Evolutionary conservation across 2,329 filamentous ascomycete species (phyloP).

Genomic region (Tolypocladium paradoxum): DNA sequence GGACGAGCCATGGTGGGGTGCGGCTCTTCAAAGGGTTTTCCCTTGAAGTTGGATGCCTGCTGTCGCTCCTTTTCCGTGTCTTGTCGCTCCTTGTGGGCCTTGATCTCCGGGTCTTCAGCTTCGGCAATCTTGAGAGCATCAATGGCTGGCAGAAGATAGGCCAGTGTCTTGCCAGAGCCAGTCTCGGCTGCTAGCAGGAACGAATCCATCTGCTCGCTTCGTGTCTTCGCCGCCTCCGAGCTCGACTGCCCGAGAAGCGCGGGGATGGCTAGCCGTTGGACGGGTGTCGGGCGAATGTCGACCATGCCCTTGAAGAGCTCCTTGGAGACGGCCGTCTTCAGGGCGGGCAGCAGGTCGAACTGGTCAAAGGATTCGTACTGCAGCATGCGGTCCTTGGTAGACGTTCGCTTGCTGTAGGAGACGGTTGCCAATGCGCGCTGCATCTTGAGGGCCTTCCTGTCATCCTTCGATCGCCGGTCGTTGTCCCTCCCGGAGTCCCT

Average conservation of each 20-base stretch:
- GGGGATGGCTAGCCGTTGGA: conserved; percentile 83
- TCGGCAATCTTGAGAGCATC: conserved; percentile 77
- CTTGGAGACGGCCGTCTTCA: conserved; percentile 59
- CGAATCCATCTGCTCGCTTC: conserved; percentile 29
- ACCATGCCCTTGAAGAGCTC: conserved; percentile 67
- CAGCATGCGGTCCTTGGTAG: conserved; percentile 44
- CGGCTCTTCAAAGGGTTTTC: conserved; percentile 56
- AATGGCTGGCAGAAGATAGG: conserved; percentile 77
- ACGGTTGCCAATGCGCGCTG: conserved; percentile 68
- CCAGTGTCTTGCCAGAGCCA: conserved; percentile 91
- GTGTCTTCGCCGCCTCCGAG: conserved; percentile 12
- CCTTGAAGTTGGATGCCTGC: conserved; percentile 39
- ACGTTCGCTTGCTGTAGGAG: conserved; percentile 56
- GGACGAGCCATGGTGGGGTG: conserved; percentile 70
- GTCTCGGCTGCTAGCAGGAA: conserved; percentile 92
- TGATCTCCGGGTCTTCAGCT: conserved; percentile 44
- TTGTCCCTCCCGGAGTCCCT: conserved; percentile 15
- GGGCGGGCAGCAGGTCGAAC: conserved; percentile 60
- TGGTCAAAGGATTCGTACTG: conserved; percentile 70
- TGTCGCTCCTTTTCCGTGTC: conserved; percentile 48
- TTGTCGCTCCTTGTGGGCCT: conserved; percentile 44
- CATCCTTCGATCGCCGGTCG: conserved; percentile 23
- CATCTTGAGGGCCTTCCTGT: conserved; percentile 82
- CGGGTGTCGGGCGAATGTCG: conserved; percentile 72
- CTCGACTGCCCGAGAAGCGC: conserved; percentile 53